Conservation (phyloP, 371 early-diverging fungal genomes). For the Mucor sp. region DNA sequence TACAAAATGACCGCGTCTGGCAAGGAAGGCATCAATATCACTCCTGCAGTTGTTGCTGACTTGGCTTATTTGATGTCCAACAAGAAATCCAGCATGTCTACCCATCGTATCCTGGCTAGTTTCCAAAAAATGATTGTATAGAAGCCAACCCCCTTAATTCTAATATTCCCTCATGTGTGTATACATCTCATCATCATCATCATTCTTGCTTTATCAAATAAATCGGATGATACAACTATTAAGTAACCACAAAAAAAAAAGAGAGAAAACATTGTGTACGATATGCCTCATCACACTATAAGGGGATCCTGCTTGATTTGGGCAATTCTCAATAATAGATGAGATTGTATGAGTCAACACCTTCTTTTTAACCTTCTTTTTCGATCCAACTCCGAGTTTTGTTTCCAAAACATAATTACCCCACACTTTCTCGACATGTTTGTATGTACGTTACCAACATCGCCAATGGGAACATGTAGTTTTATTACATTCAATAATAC, state of each 20-base stretch:
- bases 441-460: neutral
- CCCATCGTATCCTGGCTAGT: constrained; percentile 13
- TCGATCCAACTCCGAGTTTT: neutral
- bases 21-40: neutral
- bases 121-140: constrained; percentile 10
- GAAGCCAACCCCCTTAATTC: neutral
- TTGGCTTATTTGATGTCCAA: constrained; percentile 10
- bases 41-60: constrained; percentile 24
- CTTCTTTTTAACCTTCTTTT: neutral
- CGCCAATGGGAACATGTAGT: neutral
- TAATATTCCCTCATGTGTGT: neutral
- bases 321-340: constrained; percentile 1
- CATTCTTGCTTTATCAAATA: neutral
- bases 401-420: neutral
- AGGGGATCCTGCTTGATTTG: neutral
- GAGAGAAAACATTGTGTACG: neutral
- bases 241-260: neutral
- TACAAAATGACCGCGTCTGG: constrained; percentile 1
- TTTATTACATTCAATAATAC: neutral
- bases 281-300: constrained; percentile 1
- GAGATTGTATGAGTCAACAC: neutral
- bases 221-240: neutral
- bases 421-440: neutral
- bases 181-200: neutral
- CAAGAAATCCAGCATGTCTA: neutral